phyloP scores from a whole-genome alignment of 495 filamentous ascomycete genomes.

The Pyrenopolyporus hunteri region DNA sequence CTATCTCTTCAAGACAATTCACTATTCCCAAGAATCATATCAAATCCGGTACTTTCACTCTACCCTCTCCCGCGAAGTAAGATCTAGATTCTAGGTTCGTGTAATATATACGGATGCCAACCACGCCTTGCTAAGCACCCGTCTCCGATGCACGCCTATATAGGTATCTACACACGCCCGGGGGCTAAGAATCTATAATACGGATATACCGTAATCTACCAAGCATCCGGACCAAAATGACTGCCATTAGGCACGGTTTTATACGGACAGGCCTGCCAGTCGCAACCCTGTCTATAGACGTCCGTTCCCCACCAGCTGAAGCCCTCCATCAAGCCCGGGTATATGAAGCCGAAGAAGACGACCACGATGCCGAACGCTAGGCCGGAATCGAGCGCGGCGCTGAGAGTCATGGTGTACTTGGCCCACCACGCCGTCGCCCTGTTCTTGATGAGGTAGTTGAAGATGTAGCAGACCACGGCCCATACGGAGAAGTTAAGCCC shows the following conservation, averaged over 20 bases:
- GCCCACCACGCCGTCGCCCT: conserved; percentile 77
- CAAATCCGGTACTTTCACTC: not conserved
- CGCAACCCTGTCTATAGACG: conserved; percentile 68
- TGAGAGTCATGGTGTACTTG: conserved; percentile 88
- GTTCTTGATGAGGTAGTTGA: conserved; percentile 75
- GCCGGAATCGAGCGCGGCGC: conserved; percentile 81
- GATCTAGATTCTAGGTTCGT: conserved; percentile 18
- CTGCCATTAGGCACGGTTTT: conserved; percentile 56
- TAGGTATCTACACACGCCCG: not conserved
- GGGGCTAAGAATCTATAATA: not conserved
- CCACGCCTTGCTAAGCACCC: not conserved
- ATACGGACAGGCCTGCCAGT: conserved; percentile 69
- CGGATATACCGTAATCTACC: conserved; percentile 46
- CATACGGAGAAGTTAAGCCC: conserved; percentile 84
- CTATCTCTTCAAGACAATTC: too few relatives aligned
- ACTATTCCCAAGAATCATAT: too few relatives aligned
- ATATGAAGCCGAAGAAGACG: conserved; percentile 82
- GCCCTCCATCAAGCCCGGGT: conserved; percentile 66
- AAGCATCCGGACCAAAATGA: conserved; percentile 63
- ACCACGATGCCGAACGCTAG: conserved; percentile 79
- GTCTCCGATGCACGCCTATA: conserved; percentile 1
- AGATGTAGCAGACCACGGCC: conserved; percentile 80
- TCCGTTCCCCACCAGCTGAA: conserved; percentile 81
- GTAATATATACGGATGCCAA: conserved; percentile 5
- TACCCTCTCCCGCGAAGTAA: conserved; percentile 1